Conservation (phyloP, 2,329 filamentous ascomycete species). For the Pseudogymnoascus sp. region DNA sequence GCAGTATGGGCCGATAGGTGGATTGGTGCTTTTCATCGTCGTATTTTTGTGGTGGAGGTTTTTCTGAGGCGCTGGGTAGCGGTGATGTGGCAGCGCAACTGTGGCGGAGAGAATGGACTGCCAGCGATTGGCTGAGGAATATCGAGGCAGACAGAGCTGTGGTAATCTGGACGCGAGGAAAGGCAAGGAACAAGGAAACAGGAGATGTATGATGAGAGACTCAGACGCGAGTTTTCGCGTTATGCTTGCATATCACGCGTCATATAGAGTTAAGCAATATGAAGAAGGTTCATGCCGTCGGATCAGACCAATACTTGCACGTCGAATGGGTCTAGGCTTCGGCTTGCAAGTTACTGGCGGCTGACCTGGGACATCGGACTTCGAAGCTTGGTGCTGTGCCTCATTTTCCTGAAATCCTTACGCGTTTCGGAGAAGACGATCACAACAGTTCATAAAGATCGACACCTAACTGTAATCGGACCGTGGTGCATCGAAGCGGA, state of each 20-base stretch:
- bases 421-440: not conserved
- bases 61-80: slow-evolving; percentile 48
- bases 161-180: not conserved
- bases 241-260: not conserved
- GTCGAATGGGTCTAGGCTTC: not conserved
- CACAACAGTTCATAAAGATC: not conserved
- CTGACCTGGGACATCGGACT: not conserved
- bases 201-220: not conserved
- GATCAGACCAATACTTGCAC: not conserved
- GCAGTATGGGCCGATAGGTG: slow-evolving; percentile 90
- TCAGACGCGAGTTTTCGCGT: not conserved
- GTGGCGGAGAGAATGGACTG: not conserved
- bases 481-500: not conserved
- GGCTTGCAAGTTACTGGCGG: not conserved
- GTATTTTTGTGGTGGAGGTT: slow-evolving; percentile 90
- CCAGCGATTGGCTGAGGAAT: not conserved
- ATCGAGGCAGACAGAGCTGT: not conserved
- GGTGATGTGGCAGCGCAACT: not conserved
- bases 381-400: not conserved
- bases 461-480: not conserved
- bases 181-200: not conserved
- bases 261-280: not conserved
- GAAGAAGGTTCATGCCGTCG: not conserved
- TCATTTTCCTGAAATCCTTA: not conserved
- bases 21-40: slow-evolving; percentile 70